Percentiles rank a stretch among this genome's conserved stretches.
Evolutionary conservation across 2,329 filamentous ascomycete genomes (phyloP).

Genomic region (Bipolaris gigantea): DNA sequence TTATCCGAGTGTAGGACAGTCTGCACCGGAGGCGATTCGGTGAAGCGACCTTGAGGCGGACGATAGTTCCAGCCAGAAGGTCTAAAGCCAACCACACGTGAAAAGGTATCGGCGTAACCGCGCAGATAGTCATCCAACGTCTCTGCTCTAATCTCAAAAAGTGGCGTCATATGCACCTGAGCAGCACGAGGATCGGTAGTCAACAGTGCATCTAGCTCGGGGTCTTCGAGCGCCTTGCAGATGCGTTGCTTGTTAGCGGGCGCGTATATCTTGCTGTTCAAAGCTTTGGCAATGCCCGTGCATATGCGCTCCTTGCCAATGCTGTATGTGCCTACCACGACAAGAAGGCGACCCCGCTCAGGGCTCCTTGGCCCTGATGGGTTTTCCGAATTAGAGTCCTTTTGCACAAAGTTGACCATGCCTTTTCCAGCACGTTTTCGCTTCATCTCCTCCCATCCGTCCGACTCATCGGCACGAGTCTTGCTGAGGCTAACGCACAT

Average conservation of each 20-base stretch:
- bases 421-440: slow-evolving; percentile 57
- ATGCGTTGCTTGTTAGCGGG: slow-evolving; percentile 81
- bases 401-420: slow-evolving; percentile 65
- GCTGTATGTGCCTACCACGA: slow-evolving; percentile 94
- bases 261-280: slow-evolving; percentile 88
- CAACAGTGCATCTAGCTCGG: slow-evolving; percentile 74
- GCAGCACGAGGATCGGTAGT: slow-evolving; percentile 80
- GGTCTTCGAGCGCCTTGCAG: slow-evolving; percentile 80
- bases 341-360: slow-evolving; percentile 71
- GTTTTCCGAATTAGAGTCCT: slow-evolving; percentile 41
- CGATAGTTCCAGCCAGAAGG: slow-evolving; percentile 95
- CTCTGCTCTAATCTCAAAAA: slow-evolving; percentile 91
- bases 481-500: slow-evolving; percentile 79
- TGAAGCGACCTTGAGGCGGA: slow-evolving; percentile 65
- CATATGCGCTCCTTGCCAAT: slow-evolving; percentile 98
- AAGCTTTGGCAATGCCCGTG: slow-evolving; percentile 82
- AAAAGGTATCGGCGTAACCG: slow-evolving; percentile 78
- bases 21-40: slow-evolving; percentile 64
- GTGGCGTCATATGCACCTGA: slow-evolving; percentile 95
- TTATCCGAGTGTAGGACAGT: slow-evolving; percentile 66
- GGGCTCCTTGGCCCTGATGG: slow-evolving; percentile 35
- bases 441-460: slow-evolving; percentile 61
- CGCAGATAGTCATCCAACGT: slow-evolving; percentile 88
- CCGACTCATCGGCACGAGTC: slow-evolving; percentile 60
- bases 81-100: slow-evolving; percentile 83